phyloP scores from a whole-genome alignment of 257 asterid species.

The Nyctanthes arbortristis region DNA sequence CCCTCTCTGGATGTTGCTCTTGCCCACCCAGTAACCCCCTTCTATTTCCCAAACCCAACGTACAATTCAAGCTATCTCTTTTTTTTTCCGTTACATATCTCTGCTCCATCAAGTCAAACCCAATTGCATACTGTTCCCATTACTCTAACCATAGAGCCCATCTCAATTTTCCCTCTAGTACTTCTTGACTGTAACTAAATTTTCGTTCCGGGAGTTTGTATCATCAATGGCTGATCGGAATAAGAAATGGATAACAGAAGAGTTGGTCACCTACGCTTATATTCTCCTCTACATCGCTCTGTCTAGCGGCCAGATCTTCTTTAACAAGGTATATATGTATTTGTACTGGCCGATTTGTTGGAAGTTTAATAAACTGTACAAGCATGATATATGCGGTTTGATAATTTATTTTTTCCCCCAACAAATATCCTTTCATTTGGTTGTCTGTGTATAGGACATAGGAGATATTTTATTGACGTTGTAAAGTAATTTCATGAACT shows the following conservation, averaged over 20 bases:
- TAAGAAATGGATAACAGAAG: slow-evolving; percentile 46
- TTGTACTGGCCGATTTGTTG: background rate
- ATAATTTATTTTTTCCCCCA: background rate
- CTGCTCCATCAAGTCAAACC: background rate
- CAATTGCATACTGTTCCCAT: background rate
- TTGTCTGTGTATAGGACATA: background rate
- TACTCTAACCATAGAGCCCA: background rate
- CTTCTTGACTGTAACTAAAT: background rate
- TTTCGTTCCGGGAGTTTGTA: background rate
- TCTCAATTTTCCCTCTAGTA: background rate
- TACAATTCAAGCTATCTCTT: background rate
- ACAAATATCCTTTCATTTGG: background rate
- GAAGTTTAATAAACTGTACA: background rate
- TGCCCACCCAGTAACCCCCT: no score
- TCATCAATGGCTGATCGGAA: slow-evolving; percentile 73
- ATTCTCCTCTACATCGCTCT: slow-evolving; percentile 85
- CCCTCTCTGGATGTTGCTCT: background rate
- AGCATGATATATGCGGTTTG: background rate
- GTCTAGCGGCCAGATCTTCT: slow-evolving; percentile 98
- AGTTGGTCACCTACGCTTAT: slow-evolving; percentile 65
- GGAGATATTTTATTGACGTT: background rate
- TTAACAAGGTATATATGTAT: slow-evolving; percentile 65
- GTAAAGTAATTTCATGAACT: background rate
- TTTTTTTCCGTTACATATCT: background rate
- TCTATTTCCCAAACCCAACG: no score